A percentile compares a stretch with the other conserved stretches of the same genome.
phyloP scores from a whole-genome alignment of 1,284 basidiomycete genomes.

The Cryptococcus sp. region DNA sequence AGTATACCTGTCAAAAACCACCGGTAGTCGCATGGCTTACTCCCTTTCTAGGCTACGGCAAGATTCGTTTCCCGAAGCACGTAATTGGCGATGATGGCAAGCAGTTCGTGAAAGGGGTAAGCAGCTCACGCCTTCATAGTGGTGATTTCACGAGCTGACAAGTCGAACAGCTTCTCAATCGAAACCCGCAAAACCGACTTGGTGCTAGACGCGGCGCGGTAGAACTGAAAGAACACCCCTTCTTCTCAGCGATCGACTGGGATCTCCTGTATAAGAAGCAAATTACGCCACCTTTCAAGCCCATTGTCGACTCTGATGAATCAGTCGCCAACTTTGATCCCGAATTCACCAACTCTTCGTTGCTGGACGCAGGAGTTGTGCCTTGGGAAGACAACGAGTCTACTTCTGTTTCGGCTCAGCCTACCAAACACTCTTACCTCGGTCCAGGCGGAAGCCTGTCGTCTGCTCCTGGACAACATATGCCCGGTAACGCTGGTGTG shows the following conservation, averaged over 20 bases:
- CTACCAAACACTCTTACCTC: constrained; percentile 47
- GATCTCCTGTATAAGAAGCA: constrained; percentile 80
- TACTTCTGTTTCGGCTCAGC: constrained; percentile 7
- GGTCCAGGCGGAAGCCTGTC: constrained; percentile 50
- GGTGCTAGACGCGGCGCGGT: constrained; percentile 87
- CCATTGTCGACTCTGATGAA: constrained; percentile 96
- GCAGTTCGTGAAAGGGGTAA: constrained; percentile 96
- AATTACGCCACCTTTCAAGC: constrained; percentile 96
- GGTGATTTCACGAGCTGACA: not conserved
- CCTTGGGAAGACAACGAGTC: constrained; percentile 61
- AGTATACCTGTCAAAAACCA: constrained; percentile 59
- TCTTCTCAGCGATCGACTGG: constrained; percentile 94
- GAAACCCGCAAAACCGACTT: constrained; percentile 94
- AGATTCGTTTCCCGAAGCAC: constrained; percentile 92
- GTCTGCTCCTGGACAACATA: constrained; percentile 16
- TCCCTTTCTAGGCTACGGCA: constrained; percentile 60
- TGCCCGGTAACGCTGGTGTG: constrained; percentile 36
- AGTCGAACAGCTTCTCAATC: constrained; percentile 77
- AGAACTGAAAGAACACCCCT: constrained; percentile 94
- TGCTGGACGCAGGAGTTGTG: constrained; percentile 58
- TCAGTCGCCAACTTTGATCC: constrained; percentile 97
- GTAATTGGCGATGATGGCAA: constrained; percentile 98
- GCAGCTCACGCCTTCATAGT: constrained; percentile 45
- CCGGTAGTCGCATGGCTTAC: not conserved
- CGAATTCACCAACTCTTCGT: constrained; percentile 74